Percentiles rank a stretch among this genome's conserved stretches.
Evolutionary conservation across 139 green algal genomes (phyloP).

Genomic region (Dunaliella sp.): DNA sequence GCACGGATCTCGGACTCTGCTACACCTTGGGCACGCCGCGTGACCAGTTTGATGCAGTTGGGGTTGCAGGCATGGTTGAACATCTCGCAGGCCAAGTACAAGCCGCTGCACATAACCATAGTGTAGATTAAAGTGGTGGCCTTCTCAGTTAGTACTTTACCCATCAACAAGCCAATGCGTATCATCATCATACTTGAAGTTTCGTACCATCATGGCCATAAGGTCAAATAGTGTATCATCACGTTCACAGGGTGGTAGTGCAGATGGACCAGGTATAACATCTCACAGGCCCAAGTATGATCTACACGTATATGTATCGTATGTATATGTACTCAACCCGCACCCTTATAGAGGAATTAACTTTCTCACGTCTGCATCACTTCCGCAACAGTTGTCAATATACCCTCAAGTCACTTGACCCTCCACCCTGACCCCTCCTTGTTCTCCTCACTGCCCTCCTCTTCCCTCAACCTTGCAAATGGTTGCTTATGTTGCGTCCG

Average conservation of each 20-base stretch:
- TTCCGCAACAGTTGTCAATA: too few relatives aligned
- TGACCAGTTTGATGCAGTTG: constrained; percentile 5
- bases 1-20: not conserved
- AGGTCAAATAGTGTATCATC: too few relatives aligned
- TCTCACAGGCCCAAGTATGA: not conserved
- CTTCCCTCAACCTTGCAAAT: not conserved
- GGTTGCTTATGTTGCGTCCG: not conserved
- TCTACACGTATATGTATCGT: too few relatives aligned
- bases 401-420: too few relatives aligned
- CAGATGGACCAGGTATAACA: not conserved
- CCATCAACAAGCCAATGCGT: not conserved
- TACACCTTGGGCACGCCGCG: not conserved
- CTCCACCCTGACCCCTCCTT: too few relatives aligned
- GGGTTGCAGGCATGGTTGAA: constrained; percentile 15
- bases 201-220: too few relatives aligned
- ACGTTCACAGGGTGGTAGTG: too few relatives aligned
- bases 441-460: too few relatives aligned
- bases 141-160: not conserved
- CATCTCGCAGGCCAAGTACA: constrained; percentile 6
- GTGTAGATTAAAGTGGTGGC: not conserved
- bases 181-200: too few relatives aligned
- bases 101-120: not conserved
- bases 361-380: too few relatives aligned
- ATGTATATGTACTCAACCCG: too few relatives aligned
- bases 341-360: too few relatives aligned